Percentiles rank a stretch among this genome's conserved stretches.
phyloP scores from a whole-genome alignment of 805 yeast genomes.

The Yarrowia sp. region DNA sequence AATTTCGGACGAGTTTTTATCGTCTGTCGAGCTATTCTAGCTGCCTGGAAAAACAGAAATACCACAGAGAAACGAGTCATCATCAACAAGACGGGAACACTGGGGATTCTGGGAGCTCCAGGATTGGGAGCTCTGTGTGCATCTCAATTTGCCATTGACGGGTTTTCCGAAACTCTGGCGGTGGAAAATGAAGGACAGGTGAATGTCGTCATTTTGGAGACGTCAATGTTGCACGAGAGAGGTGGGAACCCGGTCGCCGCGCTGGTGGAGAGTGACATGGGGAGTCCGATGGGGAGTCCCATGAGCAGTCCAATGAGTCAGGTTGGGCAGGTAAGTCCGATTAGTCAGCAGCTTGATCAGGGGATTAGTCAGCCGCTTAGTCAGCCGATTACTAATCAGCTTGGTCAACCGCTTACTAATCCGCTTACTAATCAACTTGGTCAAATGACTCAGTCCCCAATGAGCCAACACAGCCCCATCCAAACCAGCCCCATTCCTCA shows the following conservation, averaged over 20 bases:
- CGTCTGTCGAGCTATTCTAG: slow-evolving; percentile 1
- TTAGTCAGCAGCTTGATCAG: too few species aligned
- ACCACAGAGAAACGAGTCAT: slow-evolving; percentile 5
- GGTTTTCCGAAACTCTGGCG: slow-evolving; percentile 47
- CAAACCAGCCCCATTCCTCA: neutral
- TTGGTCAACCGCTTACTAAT: too few species aligned
- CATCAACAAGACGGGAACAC: slow-evolving; percentile 41
- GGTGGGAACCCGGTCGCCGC: slow-evolving; percentile 41
- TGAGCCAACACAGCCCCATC: neutral
- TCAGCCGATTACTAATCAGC: too few species aligned
- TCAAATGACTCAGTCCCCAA: neutral
- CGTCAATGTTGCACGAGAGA: slow-evolving; percentile 38
- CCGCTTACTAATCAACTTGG: too few species aligned
- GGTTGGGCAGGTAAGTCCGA: too few species aligned
- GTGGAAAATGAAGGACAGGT: slow-evolving; percentile 44
- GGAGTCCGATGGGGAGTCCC: slow-evolving; percentile 2
- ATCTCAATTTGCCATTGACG: slow-evolving; percentile 49
- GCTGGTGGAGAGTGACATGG: slow-evolving; percentile 17
- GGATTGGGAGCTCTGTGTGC: slow-evolving; percentile 47
- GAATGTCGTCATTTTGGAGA: slow-evolving; percentile 41
- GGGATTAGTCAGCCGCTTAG: too few species aligned
- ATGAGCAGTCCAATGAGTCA: neutral
- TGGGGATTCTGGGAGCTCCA: slow-evolving; percentile 48
- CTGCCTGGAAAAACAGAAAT: slow-evolving; percentile 2
- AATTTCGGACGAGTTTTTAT: slow-evolving; percentile 21